These are phyloP conservation scores for Triticum dicoccoides DNA, from an alignment of 176 grass and related monocot genomes.

Conservation along the genomic window DNA sequence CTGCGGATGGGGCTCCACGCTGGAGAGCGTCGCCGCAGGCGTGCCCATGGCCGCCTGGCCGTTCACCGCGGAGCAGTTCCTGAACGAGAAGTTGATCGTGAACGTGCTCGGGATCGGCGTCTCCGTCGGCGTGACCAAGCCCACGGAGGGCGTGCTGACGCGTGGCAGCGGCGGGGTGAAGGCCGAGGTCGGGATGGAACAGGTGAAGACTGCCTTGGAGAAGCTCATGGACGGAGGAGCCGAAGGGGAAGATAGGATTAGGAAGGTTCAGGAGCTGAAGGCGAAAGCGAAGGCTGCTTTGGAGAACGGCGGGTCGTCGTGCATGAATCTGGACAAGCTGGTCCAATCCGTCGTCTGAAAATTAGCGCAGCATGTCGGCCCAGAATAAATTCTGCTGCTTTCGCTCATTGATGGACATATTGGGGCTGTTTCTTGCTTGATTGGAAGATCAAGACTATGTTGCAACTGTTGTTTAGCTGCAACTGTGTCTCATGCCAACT, in stretches of 20 bases:
- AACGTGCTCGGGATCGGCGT: conserved; percentile 50
- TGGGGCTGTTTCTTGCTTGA: neutral
- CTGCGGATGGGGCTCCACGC: conserved; percentile 50
- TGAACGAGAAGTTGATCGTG: conserved; percentile 64
- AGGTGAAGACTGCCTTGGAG: conserved; percentile 30
- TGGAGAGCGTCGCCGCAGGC: neutral
- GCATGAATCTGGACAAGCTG: conserved; percentile 27
- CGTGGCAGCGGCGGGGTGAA: neutral
- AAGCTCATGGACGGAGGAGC: conserved; percentile 39
- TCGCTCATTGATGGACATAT: neutral
- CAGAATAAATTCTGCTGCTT: neutral
- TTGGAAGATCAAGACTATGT: neutral
- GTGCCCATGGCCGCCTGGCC: conserved; percentile 67
- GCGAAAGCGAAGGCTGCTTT: conserved; percentile 15
- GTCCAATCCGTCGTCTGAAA: conserved; percentile 17
- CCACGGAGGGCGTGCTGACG: neutral
- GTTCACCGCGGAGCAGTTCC: conserved; percentile 53
- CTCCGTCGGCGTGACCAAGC: conserved; percentile 39
- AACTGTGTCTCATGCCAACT: neutral
- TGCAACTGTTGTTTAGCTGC: neutral
- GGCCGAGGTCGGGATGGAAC: conserved; percentile 11
- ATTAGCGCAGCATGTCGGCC: neutral
- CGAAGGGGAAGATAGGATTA: conserved; percentile 21
- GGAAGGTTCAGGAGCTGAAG: neutral
- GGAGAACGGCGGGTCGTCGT: conserved; percentile 30